Evolutionary conservation across 805 yeast genomes (phyloP).

Genomic region (Blastobotrys americana): DNA sequence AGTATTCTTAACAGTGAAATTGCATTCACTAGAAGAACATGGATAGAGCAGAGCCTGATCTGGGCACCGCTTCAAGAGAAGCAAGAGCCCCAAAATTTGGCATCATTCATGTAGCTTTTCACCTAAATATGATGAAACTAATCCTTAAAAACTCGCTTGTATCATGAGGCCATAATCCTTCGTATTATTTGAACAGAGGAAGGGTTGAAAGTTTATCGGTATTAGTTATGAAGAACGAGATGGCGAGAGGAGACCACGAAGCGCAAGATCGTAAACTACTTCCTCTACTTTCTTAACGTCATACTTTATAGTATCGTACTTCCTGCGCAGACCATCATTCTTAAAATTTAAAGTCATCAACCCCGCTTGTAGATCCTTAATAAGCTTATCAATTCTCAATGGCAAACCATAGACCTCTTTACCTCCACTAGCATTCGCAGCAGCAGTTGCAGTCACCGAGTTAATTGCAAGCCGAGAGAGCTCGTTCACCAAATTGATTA

Average conservation of each 20-base stretch:
- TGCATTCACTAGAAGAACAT: slow-evolving; percentile 16
- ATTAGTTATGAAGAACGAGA: too few relatives aligned
- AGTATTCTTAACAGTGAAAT: slow-evolving; percentile 17
- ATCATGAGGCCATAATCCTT: too few relatives aligned
- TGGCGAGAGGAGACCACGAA: slow-evolving; percentile 17
- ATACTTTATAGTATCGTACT: slow-evolving; percentile 27
- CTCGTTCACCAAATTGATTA: slow-evolving; percentile 22
- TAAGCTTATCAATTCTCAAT: slow-evolving; percentile 12
- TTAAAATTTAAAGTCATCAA: slow-evolving; percentile 26
- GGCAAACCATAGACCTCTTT: slow-evolving; percentile 6
- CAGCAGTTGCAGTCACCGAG: slow-evolving; percentile 22
- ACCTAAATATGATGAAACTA: too few relatives aligned
- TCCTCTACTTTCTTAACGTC: slow-evolving; percentile 30
- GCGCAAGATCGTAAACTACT: slow-evolving; percentile 26
- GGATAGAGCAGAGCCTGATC: slow-evolving; percentile 13
- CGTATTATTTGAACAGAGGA: too few relatives aligned
- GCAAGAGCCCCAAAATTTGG: too few relatives aligned
- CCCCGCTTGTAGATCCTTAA: slow-evolving; percentile 25
- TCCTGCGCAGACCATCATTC: slow-evolving; percentile 27
- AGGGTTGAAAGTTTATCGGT: too few relatives aligned
- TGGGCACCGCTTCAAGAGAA: too few relatives aligned
- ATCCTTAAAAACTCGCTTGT: too few relatives aligned
- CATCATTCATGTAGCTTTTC: too few relatives aligned
- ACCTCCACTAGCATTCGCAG: slow-evolving; percentile 7
- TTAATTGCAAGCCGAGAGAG: slow-evolving; percentile 25